Base-by-base conservation (phyloP, 495 filamentous ascomycete species). In the Penicillium coffeae region DNA sequence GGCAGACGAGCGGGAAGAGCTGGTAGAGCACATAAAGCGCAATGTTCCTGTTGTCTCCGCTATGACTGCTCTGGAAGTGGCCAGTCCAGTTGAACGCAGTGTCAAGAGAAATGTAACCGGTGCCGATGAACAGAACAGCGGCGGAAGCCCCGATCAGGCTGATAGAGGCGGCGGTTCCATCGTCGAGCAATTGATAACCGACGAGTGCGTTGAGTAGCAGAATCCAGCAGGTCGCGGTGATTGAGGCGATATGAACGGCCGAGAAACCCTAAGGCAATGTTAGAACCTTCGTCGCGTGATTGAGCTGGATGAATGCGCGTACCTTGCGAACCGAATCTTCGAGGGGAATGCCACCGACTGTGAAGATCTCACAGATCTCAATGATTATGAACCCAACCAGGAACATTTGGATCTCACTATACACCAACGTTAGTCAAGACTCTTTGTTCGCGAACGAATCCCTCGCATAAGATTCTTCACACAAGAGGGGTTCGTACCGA, bases 321-420 rank as follows among this genome's bases (percentile, higher is more conserved):
- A 68, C 58, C 59, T 71, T 74, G 56, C 88, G 83, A 39, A 89
- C 88, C 34, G 64, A 78, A 30, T 70, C 70, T 42, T 75, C 63
- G 15, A 96, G 66, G 6, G 90, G 90, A 62, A 99, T 90, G 40
- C 85, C 86, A 48, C 93, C 93, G 20, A 96, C 82, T 1, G 88
- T 88, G 68, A 99, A 96, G 56, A 99, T 96, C 63, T 99, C 93
- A 64, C 89, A 94, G 56, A 99, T 89, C 60, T 86, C 81, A 50
- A 97, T 82, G 22, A 99, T 71, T 37, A 96, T 87, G 59, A 89
- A 99, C 32, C 87, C 85, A 15, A 89, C 35, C 18, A 99, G 75
- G 68, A 97, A 96, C 33, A 96, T 62, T 79, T 99, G 93, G 72
- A 97, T 97, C 60, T 99, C 93, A 65, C 93, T 96, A 55, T 40